Conservation (phyloP, 257 asterid species). For the Solanum medicagineum region DNA sequence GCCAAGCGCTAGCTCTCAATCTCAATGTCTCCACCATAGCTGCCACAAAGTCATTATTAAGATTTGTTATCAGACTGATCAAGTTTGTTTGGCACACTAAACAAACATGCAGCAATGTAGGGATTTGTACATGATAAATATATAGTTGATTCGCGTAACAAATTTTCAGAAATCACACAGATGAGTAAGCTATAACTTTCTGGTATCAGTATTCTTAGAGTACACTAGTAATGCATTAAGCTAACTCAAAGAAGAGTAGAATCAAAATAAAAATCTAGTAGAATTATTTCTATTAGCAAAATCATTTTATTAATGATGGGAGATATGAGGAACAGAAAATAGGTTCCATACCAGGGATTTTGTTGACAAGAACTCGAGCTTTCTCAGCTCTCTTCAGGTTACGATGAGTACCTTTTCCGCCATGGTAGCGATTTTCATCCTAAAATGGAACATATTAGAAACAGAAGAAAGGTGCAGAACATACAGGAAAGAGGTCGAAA, state of each 20-base stretch:
- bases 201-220: neutral
- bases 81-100: neutral
- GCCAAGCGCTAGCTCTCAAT: conserved; percentile 64
- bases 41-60: conserved; percentile 1
- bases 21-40: conserved; percentile 68
- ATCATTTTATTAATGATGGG: neutral
- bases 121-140: neutral
- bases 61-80: neutral
- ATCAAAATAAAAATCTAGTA: neutral
- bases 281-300: neutral
- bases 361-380: conserved; percentile 80
- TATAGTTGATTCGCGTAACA: neutral
- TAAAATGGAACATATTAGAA: conserved; percentile 10
- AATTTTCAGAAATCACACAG: neutral
- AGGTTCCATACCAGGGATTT: conserved; percentile 63
- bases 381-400: conserved; percentile 85
- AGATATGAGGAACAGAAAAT: neutral
- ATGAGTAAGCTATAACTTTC: neutral
- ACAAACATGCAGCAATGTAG: neutral
- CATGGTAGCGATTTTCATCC: conserved; percentile 90
- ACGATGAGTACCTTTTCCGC: conserved; percentile 87
- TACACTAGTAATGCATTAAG: neutral
- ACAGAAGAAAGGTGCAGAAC: neutral
- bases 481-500: neutral
- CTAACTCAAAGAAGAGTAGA: neutral